Conservation (phyloP, 345 rosid species). For the Mallotus nudiflorus region DNA sequence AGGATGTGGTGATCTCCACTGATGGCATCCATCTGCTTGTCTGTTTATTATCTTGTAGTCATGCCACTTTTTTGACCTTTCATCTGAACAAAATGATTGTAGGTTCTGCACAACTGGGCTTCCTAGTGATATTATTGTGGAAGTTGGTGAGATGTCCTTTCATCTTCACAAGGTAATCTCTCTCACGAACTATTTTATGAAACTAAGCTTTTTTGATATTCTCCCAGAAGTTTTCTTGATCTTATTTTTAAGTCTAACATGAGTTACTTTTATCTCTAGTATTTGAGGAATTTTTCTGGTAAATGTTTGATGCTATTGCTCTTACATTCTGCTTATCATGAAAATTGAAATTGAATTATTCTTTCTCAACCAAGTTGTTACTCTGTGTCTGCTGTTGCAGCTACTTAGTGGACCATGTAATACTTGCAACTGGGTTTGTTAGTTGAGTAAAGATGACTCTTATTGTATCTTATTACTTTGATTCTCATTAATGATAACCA, state of each 20-base stretch:
- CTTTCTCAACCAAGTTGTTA: not conserved
- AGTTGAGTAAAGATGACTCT: too few relatives aligned
- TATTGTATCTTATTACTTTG: not conserved
- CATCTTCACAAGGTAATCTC: conserved; percentile 93
- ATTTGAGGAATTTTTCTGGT: not conserved
- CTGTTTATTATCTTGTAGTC: not conserved
- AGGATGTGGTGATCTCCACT: not conserved
- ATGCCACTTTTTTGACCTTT: not conserved
- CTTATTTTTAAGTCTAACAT: not conserved
- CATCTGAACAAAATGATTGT: not conserved
- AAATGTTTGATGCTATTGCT: not conserved
- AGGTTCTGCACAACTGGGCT: conserved; percentile 99
- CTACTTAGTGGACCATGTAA: not conserved
- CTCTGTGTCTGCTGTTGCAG: not conserved
- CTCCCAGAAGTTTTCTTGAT: not conserved
- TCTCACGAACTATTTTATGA: not conserved
- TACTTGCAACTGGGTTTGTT: not conserved
- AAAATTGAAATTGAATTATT: not conserved
- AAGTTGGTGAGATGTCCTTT: conserved; percentile 92
- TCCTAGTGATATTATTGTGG: conserved; percentile 84
- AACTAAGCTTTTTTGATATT: not conserved
- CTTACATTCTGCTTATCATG: conserved; percentile 1
- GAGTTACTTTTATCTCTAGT: not conserved
- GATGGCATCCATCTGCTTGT: not conserved
- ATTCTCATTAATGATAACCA: too few relatives aligned